Percentiles rank a stretch among this genome's conserved stretches.
Conservation (phyloP, 495 filamentous ascomycete genomes). For the Tuber calosporum region DNA sequence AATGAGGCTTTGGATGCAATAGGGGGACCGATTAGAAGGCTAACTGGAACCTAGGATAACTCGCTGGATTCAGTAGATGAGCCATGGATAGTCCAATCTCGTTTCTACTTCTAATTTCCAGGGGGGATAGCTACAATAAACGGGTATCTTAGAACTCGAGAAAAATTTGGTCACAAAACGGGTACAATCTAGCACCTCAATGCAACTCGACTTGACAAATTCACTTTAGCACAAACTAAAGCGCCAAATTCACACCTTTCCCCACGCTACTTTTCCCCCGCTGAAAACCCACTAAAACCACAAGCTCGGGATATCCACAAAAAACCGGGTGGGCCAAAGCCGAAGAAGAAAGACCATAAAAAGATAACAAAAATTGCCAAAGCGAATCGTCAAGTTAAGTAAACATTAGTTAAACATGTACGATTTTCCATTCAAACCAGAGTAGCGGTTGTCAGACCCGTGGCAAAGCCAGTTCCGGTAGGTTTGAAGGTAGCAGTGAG, state of each 20-base stretch:
- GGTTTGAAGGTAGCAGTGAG: not conserved
- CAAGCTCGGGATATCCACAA: not conserved
- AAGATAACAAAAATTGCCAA: not conserved
- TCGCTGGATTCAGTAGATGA: not conserved
- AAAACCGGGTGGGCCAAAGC: not conserved
- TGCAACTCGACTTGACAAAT: not conserved
- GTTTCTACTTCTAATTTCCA: not conserved
- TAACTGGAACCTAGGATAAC: not conserved
- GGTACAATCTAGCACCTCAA: not conserved
- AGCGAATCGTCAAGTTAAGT: slow-evolving; percentile 1
- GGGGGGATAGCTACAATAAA: too few species aligned
- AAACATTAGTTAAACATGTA: not conserved
- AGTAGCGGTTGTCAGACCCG: not conserved
- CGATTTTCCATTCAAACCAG: not conserved
- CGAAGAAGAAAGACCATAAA: not conserved
- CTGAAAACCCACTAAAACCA: not conserved
- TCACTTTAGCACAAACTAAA: not conserved
- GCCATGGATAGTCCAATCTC: not conserved
- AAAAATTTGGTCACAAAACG: not conserved
- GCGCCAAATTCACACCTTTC: not conserved
- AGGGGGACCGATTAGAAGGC: not conserved
- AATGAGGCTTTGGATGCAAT: not conserved
- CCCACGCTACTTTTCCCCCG: not conserved
- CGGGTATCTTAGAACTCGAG: not conserved
- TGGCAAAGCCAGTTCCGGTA: not conserved